Conservation (phyloP, 306 rosid species). For the Spatholobus suberectus region DNA sequence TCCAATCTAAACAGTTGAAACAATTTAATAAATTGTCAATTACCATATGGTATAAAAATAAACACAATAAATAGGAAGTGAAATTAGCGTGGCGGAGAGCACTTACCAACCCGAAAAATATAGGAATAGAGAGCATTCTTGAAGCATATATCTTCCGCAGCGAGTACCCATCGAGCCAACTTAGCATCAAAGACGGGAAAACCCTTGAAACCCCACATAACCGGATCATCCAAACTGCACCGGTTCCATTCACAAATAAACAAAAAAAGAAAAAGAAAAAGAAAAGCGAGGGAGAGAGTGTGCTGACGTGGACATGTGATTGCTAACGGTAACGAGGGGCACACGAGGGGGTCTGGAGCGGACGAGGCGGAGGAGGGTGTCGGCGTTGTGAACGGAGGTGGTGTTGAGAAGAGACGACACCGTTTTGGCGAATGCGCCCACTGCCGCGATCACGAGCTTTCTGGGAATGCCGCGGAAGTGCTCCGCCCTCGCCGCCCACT, state of each 20-base stretch:
- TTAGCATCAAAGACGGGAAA: constrained; percentile 64
- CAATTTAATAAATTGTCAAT: neutral
- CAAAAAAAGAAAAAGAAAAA: neutral
- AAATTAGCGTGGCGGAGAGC: neutral
- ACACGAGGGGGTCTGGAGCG: constrained; percentile 75
- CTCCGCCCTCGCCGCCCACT: constrained; percentile 72
- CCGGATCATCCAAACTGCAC: constrained; percentile 80
- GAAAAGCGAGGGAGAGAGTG: neutral
- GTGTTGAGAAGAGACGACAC: constrained; percentile 69
- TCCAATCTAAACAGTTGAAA: neutral
- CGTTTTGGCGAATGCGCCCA: constrained; percentile 72
- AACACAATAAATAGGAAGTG: neutral
- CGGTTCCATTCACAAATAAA: neutral
- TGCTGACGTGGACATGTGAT: constrained; percentile 86
- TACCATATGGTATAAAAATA: neutral
- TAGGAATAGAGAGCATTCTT: constrained; percentile 60
- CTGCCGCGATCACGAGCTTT: constrained; percentile 59
- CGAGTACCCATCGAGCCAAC: constrained; percentile 75
- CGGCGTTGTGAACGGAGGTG: constrained; percentile 75
- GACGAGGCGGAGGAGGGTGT: constrained; percentile 71
- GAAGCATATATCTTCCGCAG: constrained; percentile 94
- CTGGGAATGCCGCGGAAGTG: constrained; percentile 74
- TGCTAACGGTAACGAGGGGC: constrained; percentile 91
- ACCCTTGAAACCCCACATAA: constrained; percentile 87
- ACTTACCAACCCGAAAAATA: constrained; percentile 75